Conservation (phyloP, 2,329 filamentous ascomycete genomes). For the Fusarium foetens region DNA sequence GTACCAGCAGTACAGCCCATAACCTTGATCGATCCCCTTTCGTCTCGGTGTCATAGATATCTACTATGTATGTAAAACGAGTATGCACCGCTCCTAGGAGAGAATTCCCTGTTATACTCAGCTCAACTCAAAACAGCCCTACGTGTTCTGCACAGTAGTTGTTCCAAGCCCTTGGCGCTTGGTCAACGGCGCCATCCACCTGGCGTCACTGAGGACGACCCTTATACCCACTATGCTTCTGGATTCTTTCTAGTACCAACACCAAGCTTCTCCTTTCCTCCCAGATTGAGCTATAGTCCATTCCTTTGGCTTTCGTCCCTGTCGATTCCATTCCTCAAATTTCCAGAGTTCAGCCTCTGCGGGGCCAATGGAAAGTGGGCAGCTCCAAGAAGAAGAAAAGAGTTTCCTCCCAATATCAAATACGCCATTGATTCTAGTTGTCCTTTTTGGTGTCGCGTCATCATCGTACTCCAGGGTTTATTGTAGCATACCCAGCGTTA, state of each 20-base stretch:
- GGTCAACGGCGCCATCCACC: constrained; percentile 26
- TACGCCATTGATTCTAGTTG: not conserved
- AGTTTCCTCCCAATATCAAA: not conserved
- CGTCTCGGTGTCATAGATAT: not conserved
- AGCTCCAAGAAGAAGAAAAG: not conserved
- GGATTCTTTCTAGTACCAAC: constrained; percentile 25
- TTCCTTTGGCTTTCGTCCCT: constrained; percentile 14
- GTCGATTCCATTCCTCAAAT: constrained; percentile 32
- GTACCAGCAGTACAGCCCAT: not conserved
- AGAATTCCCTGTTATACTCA: not conserved
- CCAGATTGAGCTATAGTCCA: constrained; percentile 17
- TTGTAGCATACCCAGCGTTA: not conserved
- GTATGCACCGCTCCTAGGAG: not conserved
- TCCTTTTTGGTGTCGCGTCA: not conserved
- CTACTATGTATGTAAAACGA: not conserved
- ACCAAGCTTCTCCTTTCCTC: constrained; percentile 17
- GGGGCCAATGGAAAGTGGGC: not conserved
- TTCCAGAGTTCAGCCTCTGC: not conserved
- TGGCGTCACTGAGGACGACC: constrained; percentile 19
- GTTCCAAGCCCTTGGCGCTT: constrained; percentile 19
- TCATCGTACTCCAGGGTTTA: constrained; percentile 4
- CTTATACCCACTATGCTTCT: constrained; percentile 28
- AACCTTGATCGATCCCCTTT: not conserved
- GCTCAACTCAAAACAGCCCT: constrained; percentile 8
- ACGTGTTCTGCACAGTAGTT: constrained; percentile 1